These are phyloP conservation scores for Verticillium isaacii DNA, from an alignment of 2,329 filamentous ascomycete species.

Conservation along the genomic window DNA sequence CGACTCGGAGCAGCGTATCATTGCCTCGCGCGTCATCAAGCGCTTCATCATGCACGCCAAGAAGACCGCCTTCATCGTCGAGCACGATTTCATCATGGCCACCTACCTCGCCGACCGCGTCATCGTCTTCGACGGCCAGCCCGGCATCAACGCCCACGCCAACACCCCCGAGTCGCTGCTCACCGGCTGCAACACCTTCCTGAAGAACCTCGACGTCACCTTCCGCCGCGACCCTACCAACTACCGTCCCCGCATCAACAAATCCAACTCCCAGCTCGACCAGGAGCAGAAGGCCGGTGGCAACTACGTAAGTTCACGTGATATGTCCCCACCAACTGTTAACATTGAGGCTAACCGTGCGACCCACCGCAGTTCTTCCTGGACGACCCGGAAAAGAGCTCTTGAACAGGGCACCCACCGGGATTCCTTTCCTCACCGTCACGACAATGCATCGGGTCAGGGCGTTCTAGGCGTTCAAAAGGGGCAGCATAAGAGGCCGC, in stretches of 20 bases:
- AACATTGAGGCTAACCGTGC: constrained; percentile 4
- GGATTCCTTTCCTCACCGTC: constrained; percentile 24
- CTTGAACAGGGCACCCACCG: constrained; percentile 50
- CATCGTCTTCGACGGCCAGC: constrained; percentile 96
- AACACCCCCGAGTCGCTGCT: constrained; percentile 88
- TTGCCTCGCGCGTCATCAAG: constrained; percentile 96
- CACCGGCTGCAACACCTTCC: constrained; percentile 92
- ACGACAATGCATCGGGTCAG: constrained; percentile 30
- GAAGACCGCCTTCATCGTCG: constrained; percentile 98
- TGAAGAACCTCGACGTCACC: constrained; percentile 95
- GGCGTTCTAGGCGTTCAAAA: constrained; percentile 52
- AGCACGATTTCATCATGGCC: constrained; percentile 99
- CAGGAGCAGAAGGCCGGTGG: constrained; percentile 93
- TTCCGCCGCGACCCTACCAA: constrained; percentile 98
- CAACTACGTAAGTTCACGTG: constrained; percentile 68
- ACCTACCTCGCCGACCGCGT: constrained; percentile 79
- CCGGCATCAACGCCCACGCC: constrained; percentile 81
- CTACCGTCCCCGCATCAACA: constrained; percentile 97
- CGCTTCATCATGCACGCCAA: constrained; percentile 99
- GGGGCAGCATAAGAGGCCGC: constrained; percentile 22
- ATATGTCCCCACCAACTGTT: not conserved
- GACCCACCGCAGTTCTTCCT: constrained; percentile 74
- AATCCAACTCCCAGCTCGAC: constrained; percentile 89
- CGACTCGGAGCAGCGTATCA: constrained; percentile 98
- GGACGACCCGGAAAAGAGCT: constrained; percentile 64